Conservation (phyloP, 192 early-diverging fungal species). For the Backusella liffmaniae region DNA sequence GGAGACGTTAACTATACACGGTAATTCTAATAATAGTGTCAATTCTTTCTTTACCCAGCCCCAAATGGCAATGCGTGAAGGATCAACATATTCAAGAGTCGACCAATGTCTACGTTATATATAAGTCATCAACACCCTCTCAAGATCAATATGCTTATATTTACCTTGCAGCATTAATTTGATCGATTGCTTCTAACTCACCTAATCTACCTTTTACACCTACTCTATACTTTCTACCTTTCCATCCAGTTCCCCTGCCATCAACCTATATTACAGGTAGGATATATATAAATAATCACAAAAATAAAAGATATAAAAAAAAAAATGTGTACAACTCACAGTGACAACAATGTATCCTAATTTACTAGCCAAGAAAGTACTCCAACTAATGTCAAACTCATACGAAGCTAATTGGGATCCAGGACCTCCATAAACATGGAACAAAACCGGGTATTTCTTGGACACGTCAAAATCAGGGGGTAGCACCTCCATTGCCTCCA, state of each 20-base stretch:
- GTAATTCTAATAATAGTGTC: not conserved
- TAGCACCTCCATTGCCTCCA: slow-evolving; percentile 75
- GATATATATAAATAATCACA: slow-evolving; percentile 13
- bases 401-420: slow-evolving; percentile 78
- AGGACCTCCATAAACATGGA: slow-evolving; percentile 91
- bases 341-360: slow-evolving; percentile 68
- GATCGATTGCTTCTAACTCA: slow-evolving; percentile 78
- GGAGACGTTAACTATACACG: not conserved
- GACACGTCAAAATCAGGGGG: slow-evolving; percentile 76
- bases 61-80: slow-evolving; percentile 85
- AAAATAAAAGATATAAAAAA: not conserved
- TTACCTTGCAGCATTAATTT: slow-evolving; percentile 79
- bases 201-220: slow-evolving; percentile 80
- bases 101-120: slow-evolving; percentile 45
- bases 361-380: slow-evolving; percentile 62
- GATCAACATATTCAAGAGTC: slow-evolving; percentile 74
- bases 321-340: slow-evolving; percentile 14
- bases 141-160: slow-evolving; percentile 10
- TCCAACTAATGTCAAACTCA: slow-evolving; percentile 69
- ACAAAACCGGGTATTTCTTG: slow-evolving; percentile 82
- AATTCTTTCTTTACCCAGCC: slow-evolving; percentile 68
- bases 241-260: slow-evolving; percentile 86
- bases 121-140: not conserved
- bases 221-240: slow-evolving; percentile 79
- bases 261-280: slow-evolving; percentile 50